Conservation (phyloP, 805 yeast genomes). For the Kodamaea fukazawae region DNA sequence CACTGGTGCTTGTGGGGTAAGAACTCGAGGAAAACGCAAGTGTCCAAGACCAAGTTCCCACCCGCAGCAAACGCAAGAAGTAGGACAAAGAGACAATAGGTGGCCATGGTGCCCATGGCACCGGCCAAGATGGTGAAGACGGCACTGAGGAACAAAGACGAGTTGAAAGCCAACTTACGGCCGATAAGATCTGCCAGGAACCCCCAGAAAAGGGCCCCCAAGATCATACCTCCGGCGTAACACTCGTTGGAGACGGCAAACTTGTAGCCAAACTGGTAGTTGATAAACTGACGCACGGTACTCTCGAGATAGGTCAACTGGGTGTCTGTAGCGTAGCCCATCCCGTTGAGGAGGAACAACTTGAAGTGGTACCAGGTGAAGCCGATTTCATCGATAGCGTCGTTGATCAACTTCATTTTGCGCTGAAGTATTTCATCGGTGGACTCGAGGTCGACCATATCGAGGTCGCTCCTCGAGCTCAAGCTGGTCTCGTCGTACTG, state of each 20-base stretch:
- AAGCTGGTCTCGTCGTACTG: conserved; percentile 8
- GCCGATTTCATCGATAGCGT: conserved; percentile 36
- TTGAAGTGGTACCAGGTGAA: conserved; percentile 49
- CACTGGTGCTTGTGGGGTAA: conserved; percentile 51
- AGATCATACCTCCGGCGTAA: conserved; percentile 42
- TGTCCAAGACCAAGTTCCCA: conserved; percentile 56
- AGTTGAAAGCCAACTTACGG: conserved; percentile 19
- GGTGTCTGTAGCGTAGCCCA: conserved; percentile 44
- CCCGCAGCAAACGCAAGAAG: conserved; percentile 49
- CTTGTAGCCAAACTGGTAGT: conserved; percentile 44
- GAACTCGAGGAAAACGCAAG: conserved; percentile 52
- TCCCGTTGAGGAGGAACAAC: conserved; percentile 33
- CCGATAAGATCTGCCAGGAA: conserved; percentile 39
- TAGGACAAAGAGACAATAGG: conserved; percentile 49
- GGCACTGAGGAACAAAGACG: conserved; percentile 47
- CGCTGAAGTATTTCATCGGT: conserved; percentile 17
- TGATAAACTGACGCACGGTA: conserved; percentile 44
- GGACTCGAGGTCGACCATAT: conserved; percentile 14
- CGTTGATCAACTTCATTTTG: conserved; percentile 28
- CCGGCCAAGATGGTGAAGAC: conserved; percentile 53
- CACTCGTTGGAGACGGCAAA: conserved; percentile 41
- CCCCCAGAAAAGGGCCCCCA: conserved; percentile 58
- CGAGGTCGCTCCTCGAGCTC: conserved; percentile 10
- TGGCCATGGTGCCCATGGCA: conserved; percentile 47
- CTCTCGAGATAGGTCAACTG: conserved; percentile 48